phyloP scores from a whole-genome alignment of 2,329 filamentous ascomycete species.

The Fusarium denticulatum region DNA sequence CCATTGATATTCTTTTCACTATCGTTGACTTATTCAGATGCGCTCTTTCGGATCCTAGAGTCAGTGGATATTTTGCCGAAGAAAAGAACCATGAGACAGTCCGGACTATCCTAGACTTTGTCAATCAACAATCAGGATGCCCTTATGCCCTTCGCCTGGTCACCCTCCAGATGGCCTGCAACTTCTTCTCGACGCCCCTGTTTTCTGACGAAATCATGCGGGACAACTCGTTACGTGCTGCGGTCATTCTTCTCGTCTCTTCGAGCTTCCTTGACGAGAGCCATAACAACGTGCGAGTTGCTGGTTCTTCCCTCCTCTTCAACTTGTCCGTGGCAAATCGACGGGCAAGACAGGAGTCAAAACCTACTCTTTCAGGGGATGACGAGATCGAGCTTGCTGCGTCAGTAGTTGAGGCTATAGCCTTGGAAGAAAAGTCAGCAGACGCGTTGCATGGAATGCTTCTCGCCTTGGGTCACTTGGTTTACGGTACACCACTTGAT shows the following conservation, averaged over 20 bases:
- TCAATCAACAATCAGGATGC: conserved; percentile 66
- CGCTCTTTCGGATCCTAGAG: conserved; percentile 78
- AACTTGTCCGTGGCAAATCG: conserved; percentile 81
- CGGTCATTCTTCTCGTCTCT: conserved; percentile 76
- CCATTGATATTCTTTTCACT: conserved; percentile 76
- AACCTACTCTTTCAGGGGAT: conserved; percentile 70
- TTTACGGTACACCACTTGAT: conserved; percentile 74
- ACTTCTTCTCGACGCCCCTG: conserved; percentile 80
- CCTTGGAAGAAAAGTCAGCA: conserved; percentile 65
- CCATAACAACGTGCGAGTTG: conserved; percentile 79
- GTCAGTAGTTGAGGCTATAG: conserved; percentile 78
- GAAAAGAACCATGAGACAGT: conserved; percentile 74
- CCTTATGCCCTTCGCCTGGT: conserved; percentile 88
- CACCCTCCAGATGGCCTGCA: conserved; percentile 84
- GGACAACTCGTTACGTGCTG: conserved; percentile 60
- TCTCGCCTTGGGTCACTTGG: conserved; percentile 78
- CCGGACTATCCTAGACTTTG: conserved; percentile 66
- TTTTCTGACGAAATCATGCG: conserved; percentile 72
- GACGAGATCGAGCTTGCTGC: conserved; percentile 86
- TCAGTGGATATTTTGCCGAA: conserved; percentile 85
- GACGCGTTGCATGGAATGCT: conserved; percentile 83
- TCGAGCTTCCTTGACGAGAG: conserved; percentile 81
- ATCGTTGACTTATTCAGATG: conserved; percentile 86
- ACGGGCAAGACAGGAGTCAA: conserved; percentile 66
- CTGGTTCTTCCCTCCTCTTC: conserved; percentile 84